Percentiles rank a stretch among this genome's conserved stretches.
These are phyloP conservation scores for Ceratocystis variospora DNA, from an alignment of 2,329 filamentous ascomycete genomes.

Conservation along the genomic window DNA sequence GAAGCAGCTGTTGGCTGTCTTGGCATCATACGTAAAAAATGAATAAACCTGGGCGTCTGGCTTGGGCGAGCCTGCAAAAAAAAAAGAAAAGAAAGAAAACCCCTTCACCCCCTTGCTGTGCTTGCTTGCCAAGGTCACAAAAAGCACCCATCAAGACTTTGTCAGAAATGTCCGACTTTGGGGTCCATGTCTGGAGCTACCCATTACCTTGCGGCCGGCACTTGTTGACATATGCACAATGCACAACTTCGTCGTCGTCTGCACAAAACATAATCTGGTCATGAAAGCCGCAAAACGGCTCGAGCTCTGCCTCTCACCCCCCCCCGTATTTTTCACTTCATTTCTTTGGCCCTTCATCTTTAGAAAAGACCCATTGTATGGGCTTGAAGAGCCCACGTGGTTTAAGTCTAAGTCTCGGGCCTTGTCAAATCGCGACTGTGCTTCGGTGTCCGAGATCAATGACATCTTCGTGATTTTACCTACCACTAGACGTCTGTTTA, in stretches of 20 bases:
- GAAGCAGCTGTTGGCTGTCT: background rate
- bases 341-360: background rate
- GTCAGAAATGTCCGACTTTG: too few species aligned
- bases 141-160: background rate
- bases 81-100: background rate
- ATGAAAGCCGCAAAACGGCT: background rate
- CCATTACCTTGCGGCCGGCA: background rate
- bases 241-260: background rate
- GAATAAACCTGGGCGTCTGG: background rate
- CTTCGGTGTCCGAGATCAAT: background rate
- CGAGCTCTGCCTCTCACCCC: background rate
- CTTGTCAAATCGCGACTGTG: background rate
- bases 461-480: background rate
- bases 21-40: background rate
- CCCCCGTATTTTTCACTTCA: background rate
- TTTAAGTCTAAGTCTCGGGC: background rate
- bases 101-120: background rate
- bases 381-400: constrained; percentile 4
- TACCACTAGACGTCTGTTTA: background rate
- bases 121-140: background rate
- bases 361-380: background rate
- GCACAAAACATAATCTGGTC: background rate
- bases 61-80: background rate
- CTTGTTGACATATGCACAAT: constrained; percentile 3
- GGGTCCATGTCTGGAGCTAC: background rate